phyloP scores from a whole-genome alignment of 2,329 filamentous ascomycete species.

The Fusarium annulatum region DNA sequence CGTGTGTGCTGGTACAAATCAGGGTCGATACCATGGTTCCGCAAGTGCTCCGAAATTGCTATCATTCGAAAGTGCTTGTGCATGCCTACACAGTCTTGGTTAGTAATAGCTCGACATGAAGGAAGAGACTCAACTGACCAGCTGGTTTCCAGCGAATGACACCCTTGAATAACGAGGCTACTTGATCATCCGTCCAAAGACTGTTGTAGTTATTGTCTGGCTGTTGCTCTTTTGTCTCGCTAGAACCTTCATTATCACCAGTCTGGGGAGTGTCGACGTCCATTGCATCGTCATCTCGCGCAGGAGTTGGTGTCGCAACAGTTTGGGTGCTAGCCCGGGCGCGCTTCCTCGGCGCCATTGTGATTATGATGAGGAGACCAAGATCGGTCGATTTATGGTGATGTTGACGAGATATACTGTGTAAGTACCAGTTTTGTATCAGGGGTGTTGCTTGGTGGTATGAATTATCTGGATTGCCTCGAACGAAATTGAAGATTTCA shows the following conservation, averaged over 20 bases:
- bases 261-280: constrained; percentile 67
- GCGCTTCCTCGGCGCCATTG: constrained; percentile 79
- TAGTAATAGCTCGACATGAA: constrained; percentile 6
- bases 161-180: constrained; percentile 90
- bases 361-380: neutral
- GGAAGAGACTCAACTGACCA: constrained; percentile 60
- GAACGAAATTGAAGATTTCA: constrained; percentile 12
- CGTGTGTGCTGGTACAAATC: constrained; percentile 80
- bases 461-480: neutral
- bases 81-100: constrained; percentile 69
- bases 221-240: constrained; percentile 39
- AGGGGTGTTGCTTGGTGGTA: neutral
- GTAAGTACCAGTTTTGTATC: neutral
- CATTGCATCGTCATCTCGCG: constrained; percentile 69
- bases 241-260: constrained; percentile 57
- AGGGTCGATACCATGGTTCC: constrained; percentile 82
- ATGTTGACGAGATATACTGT: neutral
- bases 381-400: neutral
- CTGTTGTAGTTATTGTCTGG: constrained; percentile 60
- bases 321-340: constrained; percentile 65
- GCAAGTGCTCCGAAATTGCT: constrained; percentile 81
- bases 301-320: constrained; percentile 66
- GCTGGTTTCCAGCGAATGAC: constrained; percentile 98
- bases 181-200: constrained; percentile 95
- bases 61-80: constrained; percentile 96